Base-by-base conservation (phyloP, 2,329 filamentous ascomycete genomes). In the Stachybotrys echinatus region DNA sequence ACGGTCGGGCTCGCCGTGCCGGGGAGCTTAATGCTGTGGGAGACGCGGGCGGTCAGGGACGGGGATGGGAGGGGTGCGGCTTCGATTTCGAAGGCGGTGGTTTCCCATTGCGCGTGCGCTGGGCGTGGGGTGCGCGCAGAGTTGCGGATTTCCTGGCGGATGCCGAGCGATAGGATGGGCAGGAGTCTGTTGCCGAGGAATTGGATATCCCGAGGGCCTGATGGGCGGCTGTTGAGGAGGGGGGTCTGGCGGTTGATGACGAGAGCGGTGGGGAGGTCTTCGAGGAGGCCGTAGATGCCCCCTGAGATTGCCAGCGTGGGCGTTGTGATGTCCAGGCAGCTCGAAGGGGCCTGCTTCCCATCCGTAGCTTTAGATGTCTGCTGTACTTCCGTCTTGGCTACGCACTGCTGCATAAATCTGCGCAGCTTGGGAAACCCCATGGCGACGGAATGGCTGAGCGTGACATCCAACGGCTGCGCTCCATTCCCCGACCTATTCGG, bases 81-180 rank as follows among this genome's bases (percentile, higher is more conserved):
- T 40, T 62, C 60, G 6, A 56, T 45, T 39, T 62, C 59, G 45
- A 61, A 31, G 37, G 50, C 49, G 0, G 58, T 58, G 48, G 61
- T 62, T 39, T 59, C 40, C 60, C 59, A 62, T 21, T 51, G 55
- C 5, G 27, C n/a, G n/a, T n/a, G 27, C 27, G 27, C 27, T 3
- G 27, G n/a, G n/a, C n/a, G n/a, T n/a, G n/a, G 10, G 27, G 27
- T 5, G 27, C 10, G 10, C 14, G 27, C 14, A 8, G 27, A 34
- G 21, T 61, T 61, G 18, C 60, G 59, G 18, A 76, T 55, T 51
- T 73, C 69, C 52, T 76, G 73, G 4, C 66, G 69, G 37, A 73
- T 59, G 17, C 61, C 65, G 12, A 73, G 27, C 2, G 61, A 65
- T 31, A 74, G 55, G 4, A 68, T 51, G 0, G 73, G 72, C 0